Evolutionary conservation across 2,329 filamentous ascomycete genomes (phyloP).

Genomic region (Stylonectria norvegica): DNA sequence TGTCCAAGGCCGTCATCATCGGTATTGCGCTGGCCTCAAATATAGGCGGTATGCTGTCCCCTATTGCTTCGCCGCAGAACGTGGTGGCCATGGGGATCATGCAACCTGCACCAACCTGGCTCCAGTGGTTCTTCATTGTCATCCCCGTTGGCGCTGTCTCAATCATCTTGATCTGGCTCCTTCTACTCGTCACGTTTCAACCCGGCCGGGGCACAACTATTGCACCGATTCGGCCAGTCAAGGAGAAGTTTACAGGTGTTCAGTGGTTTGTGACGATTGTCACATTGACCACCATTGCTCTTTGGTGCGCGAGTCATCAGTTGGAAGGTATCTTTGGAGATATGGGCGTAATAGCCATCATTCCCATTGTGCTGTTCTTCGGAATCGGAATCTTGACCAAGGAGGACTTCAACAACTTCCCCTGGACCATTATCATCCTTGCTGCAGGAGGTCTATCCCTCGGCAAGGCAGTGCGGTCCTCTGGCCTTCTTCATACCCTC

Average conservation of each 20-base stretch:
- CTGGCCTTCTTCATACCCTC: slow-evolving; percentile 85
- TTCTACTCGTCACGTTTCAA: slow-evolving; percentile 81
- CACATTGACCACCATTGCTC: slow-evolving; percentile 76
- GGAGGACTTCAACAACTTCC: slow-evolving; percentile 99
- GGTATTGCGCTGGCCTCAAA: slow-evolving; percentile 95
- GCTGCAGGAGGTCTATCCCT: slow-evolving; percentile 89
- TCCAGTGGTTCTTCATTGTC: slow-evolving; percentile 94
- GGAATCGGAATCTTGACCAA: slow-evolving; percentile 94
- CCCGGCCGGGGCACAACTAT: slow-evolving; percentile 84
- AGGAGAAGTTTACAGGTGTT: slow-evolving; percentile 79
- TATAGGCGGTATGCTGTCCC: slow-evolving; percentile 92
- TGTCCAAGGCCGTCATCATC: slow-evolving; percentile 92
- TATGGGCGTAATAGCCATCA: slow-evolving; percentile 97
- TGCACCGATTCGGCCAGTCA: slow-evolving; percentile 84
- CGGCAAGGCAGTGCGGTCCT: slow-evolving; percentile 91
- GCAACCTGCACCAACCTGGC: slow-evolving; percentile 87
- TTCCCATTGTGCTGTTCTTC: slow-evolving; percentile 94
- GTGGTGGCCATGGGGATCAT: slow-evolving; percentile 96
- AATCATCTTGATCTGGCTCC: slow-evolving; percentile 81
- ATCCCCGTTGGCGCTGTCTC: slow-evolving; percentile 90
- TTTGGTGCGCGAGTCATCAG: slow-evolving; percentile 93
- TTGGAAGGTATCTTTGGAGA: slow-evolving; percentile 87
- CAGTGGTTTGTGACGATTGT: slow-evolving; percentile 91
- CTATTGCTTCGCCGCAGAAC: slow-evolving; percentile 96
- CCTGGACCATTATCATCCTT: slow-evolving; percentile 99